These are phyloP conservation scores for Syzygium malaccense DNA, from an alignment of 441 rosid species.

Conservation along the genomic window DNA sequence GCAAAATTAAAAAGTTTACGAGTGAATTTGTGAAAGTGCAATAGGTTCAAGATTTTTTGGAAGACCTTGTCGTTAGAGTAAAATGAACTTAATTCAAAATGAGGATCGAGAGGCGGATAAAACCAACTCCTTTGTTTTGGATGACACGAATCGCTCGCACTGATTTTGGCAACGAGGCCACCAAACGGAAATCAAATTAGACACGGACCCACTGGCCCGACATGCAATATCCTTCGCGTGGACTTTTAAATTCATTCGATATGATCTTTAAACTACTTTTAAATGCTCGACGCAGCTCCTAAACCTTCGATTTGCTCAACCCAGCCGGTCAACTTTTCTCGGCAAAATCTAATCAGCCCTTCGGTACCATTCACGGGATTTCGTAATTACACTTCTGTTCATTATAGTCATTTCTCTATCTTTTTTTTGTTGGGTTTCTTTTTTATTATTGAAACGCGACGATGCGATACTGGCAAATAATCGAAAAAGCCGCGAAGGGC, in stretches of 20 bases:
- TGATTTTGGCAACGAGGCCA: not conserved
- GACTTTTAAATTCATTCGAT: not conserved
- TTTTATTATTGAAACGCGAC: not conserved
- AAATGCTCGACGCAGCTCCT: fast-evolving
- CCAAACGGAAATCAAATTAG: not conserved
- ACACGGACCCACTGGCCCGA: not conserved
- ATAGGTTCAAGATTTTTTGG: no score
- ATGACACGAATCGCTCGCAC: not conserved
- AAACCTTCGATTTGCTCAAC: not conserved
- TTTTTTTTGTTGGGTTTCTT: not conserved
- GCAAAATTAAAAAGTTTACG: no score
- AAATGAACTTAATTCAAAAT: not conserved
- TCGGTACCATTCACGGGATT: not conserved
- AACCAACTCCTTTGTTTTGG: not conserved
- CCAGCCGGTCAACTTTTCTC: not conserved
- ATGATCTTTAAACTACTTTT: fast-evolving
- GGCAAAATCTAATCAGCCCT: not conserved
- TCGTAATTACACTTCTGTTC: fast-evolving
- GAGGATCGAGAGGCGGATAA: not conserved
- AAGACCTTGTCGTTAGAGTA: not conserved
- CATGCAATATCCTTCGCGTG: fast-evolving
- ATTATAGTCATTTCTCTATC: not conserved
- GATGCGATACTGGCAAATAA: not conserved
- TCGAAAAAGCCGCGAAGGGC: not conserved
- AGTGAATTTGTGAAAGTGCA: no score